These are phyloP conservation scores for Starmerella powellii DNA, from an alignment of 805 yeast genomes.

Conservation along the genomic window DNA sequence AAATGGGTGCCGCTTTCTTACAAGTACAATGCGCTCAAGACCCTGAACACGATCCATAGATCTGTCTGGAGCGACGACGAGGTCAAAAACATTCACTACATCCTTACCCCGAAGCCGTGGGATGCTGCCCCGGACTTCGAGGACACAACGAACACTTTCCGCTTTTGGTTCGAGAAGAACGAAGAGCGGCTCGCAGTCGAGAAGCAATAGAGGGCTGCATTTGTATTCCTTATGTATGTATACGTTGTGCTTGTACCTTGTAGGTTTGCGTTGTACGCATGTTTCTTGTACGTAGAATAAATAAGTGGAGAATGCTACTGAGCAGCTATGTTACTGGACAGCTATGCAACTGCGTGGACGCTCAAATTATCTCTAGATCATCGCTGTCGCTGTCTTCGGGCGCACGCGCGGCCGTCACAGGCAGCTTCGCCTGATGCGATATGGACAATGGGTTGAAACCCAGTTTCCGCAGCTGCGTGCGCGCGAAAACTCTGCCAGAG, in stretches of 20 bases:
- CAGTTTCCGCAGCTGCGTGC: constrained; percentile 4
- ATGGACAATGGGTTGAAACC: constrained; percentile 1
- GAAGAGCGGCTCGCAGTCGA: constrained; percentile 18
- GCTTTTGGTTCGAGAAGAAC: constrained; percentile 40
- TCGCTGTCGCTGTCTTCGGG: constrained; percentile 16
- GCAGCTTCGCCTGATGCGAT: neutral
- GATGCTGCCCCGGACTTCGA: constrained; percentile 28
- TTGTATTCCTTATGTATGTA: neutral
- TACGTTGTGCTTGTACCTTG: no score
- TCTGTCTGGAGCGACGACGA: constrained; percentile 38
- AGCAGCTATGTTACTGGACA: no score
- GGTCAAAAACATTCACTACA: constrained; percentile 48
- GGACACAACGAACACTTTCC: constrained; percentile 40
- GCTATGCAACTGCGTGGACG: no score
- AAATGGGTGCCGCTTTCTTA: constrained; percentile 43
- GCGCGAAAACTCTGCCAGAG: neutral
- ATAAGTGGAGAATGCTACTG: no score
- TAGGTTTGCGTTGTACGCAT: no score
- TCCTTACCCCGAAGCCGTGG: constrained; percentile 53
- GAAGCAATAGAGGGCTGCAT: no score
- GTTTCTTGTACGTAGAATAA: no score
- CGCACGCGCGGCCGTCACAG: neutral
- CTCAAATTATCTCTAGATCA: constrained; percentile 15
- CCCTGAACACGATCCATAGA: constrained; percentile 36
- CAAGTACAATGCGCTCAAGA: constrained; percentile 46